Evolutionary conservation across 2,329 filamentous ascomycete species (phyloP).

Genomic region (Esteya vermicola): DNA sequence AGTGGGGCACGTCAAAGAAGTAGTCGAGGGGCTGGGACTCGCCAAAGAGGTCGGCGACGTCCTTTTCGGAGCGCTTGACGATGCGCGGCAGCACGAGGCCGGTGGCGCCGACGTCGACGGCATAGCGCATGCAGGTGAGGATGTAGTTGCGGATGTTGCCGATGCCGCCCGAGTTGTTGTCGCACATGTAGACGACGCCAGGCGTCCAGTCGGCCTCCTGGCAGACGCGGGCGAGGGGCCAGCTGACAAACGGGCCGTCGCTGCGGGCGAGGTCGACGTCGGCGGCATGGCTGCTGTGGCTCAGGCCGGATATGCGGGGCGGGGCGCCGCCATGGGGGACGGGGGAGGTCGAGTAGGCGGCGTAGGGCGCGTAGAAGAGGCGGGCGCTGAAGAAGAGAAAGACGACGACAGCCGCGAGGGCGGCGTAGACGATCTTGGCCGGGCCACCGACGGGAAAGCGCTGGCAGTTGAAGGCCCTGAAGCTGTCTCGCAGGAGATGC

Average conservation of each 20-base stretch:
- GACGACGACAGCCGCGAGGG: not conserved
- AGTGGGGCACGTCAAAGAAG: slow-evolving; percentile 32
- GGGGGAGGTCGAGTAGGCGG: too few relatives aligned
- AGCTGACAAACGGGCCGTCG: slow-evolving; percentile 27
- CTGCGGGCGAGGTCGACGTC: slow-evolving; percentile 20
- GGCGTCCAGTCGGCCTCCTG: slow-evolving; percentile 25
- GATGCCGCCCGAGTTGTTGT: slow-evolving; percentile 35
- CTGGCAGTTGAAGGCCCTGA: not conserved
- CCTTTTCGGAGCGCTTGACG: slow-evolving; percentile 24
- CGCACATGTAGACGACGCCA: slow-evolving; percentile 30
- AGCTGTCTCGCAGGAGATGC: not conserved
- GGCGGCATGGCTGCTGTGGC: not conserved
- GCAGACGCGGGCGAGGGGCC: slow-evolving; percentile 28
- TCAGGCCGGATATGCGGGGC: too few relatives aligned
- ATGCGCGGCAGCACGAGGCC: slow-evolving; percentile 31
- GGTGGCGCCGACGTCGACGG: slow-evolving; percentile 30
- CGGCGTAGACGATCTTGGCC: not conserved
- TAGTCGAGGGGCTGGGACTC: slow-evolving; percentile 25
- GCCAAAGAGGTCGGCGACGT: slow-evolving; percentile 27
- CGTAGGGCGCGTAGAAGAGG: not conserved
- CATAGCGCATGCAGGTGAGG: slow-evolving; percentile 33
- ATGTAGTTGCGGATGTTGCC: slow-evolving; percentile 37
- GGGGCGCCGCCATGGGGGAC: not conserved
- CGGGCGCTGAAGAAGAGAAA: not conserved
- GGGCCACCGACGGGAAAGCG: not conserved